Evolutionary conservation across 2,329 filamentous ascomycete genomes (phyloP), one percentile per base, ranked within the genome.

Genomic region (Chaetothyriales sp.): DNA sequence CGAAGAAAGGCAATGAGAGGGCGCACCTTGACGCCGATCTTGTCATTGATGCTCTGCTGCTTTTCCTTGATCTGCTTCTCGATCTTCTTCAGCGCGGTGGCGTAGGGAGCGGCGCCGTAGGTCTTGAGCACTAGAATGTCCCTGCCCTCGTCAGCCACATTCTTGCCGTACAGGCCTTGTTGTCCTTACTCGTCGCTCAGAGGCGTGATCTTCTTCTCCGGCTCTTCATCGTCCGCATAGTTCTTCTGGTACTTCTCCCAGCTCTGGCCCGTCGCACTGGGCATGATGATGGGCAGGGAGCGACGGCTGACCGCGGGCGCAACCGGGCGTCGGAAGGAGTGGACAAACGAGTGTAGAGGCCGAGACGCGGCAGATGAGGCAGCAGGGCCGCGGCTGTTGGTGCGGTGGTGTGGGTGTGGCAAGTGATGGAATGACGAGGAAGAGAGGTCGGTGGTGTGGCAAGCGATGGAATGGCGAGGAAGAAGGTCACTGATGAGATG

Each of bases 221-320:
- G 89, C 70, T 89, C 77, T 70, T 97, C 92, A 64, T 98, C 92
- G 66, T 98, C 92, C 66, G 85, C 90, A 67, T 87, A 98, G 67
- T 83, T 89, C 79, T 97, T 95, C 75, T 86, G 81, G 78, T 95
- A 97, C 77, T 97, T 97, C 79, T 98, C 92, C 92, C 92, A 98
- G 79, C 81, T 87, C 71, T 78, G 74, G 69, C 92, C 92, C 65
- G 85, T 94, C 71, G 92, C 90, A 75, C 86, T 90, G 78, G 89
- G 89, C 89, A 95, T 80, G 69, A 95, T 80, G 69, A 46, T 58
- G 43, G 20, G 33, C 15, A 40, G 33, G 33, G 33, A 5, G 13
- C 33, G 5, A 40, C 4, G 33, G 33, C 5, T 2, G 33, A 5
- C 10, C 4, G 9, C 15, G 15, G 13, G 33, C 15, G 33, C 15